Percentiles rank a stretch among this genome's conserved stretches.
phyloP scores from a whole-genome alignment of 2,329 filamentous ascomycete species.

The Fusarium hostae region DNA sequence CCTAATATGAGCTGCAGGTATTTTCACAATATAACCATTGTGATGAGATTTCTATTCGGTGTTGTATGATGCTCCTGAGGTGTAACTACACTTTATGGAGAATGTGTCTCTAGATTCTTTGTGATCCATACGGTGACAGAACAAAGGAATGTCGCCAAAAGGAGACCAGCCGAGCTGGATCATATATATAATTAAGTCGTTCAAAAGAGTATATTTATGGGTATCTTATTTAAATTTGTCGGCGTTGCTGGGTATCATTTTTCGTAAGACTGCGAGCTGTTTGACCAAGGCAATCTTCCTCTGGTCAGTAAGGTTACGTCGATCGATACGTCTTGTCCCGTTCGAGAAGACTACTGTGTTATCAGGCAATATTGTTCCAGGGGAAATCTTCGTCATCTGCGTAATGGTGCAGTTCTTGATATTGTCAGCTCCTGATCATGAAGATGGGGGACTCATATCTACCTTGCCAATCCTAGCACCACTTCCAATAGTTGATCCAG shows the following conservation, averaged over 20 bases:
- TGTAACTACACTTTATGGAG: background rate
- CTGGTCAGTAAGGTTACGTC: constrained; percentile 69
- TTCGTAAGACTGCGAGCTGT: constrained; percentile 74
- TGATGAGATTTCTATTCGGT: background rate
- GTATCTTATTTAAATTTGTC: constrained; percentile 57
- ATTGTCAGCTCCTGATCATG: constrained; percentile 29
- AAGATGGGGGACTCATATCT: constrained; percentile 32
- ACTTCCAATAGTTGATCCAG: constrained; percentile 67
- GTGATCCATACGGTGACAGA: background rate
- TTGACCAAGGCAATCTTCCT: constrained; percentile 72
- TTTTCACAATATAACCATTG: background rate
- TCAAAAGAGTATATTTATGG: background rate
- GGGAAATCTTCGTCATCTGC: constrained; percentile 67
- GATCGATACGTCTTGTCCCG: constrained; percentile 67
- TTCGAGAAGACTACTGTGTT: constrained; percentile 77
- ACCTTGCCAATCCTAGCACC: constrained; percentile 73
- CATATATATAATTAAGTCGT: background rate
- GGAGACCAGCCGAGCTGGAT: background rate
- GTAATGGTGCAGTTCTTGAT: constrained; percentile 76
- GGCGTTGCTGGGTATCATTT: constrained; percentile 73
- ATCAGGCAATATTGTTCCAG: constrained; percentile 70
- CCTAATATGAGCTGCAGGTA: background rate
- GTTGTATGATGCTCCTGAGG: background rate
- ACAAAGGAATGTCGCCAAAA: background rate
- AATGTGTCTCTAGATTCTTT: background rate